phyloP scores from a whole-genome alignment of 768 basidiomycete species.

The Trametes cinnabarina region DNA sequence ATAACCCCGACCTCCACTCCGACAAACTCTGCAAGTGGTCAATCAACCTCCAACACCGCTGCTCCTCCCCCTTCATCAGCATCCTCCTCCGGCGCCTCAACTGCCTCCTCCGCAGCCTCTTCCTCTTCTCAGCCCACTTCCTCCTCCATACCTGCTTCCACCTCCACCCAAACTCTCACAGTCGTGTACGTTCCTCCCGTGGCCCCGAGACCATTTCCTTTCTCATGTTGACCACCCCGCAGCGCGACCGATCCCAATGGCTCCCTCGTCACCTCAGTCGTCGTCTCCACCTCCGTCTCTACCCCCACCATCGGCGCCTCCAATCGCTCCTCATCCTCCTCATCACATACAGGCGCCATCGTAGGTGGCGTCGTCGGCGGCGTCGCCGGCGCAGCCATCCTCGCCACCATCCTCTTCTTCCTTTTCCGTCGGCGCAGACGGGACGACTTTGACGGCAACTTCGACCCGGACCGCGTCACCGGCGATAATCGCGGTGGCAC shows the following conservation, averaged over 20 bases:
- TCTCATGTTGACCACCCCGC: background rate
- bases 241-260: slow-evolving; percentile 25
- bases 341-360: slow-evolving; percentile 30
- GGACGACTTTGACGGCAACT: slow-evolving; percentile 50
- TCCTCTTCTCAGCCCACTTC: background rate
- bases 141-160: background rate
- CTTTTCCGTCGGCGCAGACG: slow-evolving; percentile 23
- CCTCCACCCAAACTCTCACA: slow-evolving; percentile 14
- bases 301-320: slow-evolving; percentile 10
- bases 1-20: background rate
- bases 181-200: slow-evolving; percentile 17
- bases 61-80: background rate
- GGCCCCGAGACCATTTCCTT: background rate
- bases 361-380: slow-evolving; percentile 33
- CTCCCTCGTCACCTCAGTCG: slow-evolving; percentile 17
- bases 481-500: slow-evolving; percentile 24
- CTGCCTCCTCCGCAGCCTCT: background rate
- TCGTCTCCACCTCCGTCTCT: slow-evolving; percentile 17
- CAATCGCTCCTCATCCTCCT: slow-evolving; percentile 10
- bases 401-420: slow-evolving; percentile 28
- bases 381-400: slow-evolving; percentile 26
- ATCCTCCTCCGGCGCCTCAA: background rate
- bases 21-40: background rate
- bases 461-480: slow-evolving; percentile 45
- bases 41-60: background rate